Percentiles rank a stretch among this genome's conserved stretches.
These are phyloP conservation scores for Saccharomycopsis sp. DNA, from an alignment of 805 yeast genomes.

Conservation along the genomic window DNA sequence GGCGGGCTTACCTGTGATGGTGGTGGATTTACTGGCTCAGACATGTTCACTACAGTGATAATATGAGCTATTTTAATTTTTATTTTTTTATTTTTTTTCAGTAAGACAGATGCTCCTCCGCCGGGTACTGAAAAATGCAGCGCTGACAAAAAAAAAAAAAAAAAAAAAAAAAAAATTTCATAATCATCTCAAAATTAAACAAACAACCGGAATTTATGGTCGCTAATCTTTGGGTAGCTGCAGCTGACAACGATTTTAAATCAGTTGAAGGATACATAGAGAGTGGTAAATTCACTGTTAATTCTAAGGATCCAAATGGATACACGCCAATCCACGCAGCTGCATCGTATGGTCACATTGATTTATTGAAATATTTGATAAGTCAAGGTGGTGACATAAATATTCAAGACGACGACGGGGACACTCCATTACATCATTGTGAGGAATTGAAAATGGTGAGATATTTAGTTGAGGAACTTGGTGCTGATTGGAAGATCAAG, in stretches of 20 bases:
- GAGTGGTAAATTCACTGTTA: slow-evolving; percentile 49
- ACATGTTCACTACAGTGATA: neutral
- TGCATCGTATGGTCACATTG: slow-evolving; percentile 81
- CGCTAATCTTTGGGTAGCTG: slow-evolving; percentile 87
- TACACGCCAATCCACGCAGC: slow-evolving; percentile 98
- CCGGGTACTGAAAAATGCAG: neutral
- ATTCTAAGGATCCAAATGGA: slow-evolving; percentile 83
- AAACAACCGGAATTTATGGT: slow-evolving; percentile 8
- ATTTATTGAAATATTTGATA: slow-evolving; percentile 53
- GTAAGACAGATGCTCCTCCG: too few species aligned
- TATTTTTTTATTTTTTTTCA: neutral
- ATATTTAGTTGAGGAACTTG: slow-evolving; percentile 54
- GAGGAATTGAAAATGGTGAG: slow-evolving; percentile 67
- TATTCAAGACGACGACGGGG: slow-evolving; percentile 82
- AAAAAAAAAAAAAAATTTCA: neutral
- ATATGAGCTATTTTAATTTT: neutral
- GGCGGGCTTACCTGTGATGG: slow-evolving; percentile 14
- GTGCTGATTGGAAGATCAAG: slow-evolving; percentile 56
- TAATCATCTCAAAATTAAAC: neutral
- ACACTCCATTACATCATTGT: slow-evolving; percentile 88
- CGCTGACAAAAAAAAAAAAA: neutral
- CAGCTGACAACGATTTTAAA: slow-evolving; percentile 70
- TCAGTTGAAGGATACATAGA: slow-evolving; percentile 51
- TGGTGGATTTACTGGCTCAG: neutral
- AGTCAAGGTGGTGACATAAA: slow-evolving; percentile 57